A percentile compares a stretch with the other conserved stretches of the same genome.
These are phyloP conservation scores for Cryptococcus hybrid DNA, from an alignment of 1,284 basidiomycete species.

Conservation along the genomic window DNA sequence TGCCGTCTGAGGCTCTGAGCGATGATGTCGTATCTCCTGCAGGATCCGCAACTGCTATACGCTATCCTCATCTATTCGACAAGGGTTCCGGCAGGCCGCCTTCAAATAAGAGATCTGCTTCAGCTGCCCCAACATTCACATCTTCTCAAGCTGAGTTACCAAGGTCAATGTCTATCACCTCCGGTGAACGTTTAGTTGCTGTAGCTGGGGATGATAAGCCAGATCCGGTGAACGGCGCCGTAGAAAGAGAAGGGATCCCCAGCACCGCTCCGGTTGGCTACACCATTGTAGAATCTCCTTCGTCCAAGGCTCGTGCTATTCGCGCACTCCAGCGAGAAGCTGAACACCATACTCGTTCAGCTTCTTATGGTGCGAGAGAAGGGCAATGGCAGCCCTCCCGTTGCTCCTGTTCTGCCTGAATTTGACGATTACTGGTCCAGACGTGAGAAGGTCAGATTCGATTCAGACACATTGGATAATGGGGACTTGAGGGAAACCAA, in stretches of 20 bases:
- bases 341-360: not conserved
- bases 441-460: conserved; percentile 2
- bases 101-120: not conserved
- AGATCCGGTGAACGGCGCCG: not conserved
- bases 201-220: not conserved
- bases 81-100: not conserved
- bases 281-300: conserved; percentile 28
- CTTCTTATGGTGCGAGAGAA: not conserved
- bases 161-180: not conserved
- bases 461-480: not conserved
- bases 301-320: conserved; percentile 26
- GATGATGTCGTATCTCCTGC: not conserved
- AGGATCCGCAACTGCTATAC: not conserved
- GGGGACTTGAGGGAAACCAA: conserved; percentile 6
- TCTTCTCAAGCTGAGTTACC: not conserved
- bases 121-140: not conserved
- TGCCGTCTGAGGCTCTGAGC: not conserved
- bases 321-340: conserved; percentile 18
- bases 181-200: not conserved
- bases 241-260: not conserved
- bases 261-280: not conserved
- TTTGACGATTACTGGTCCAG: conserved; percentile 33
- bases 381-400: conserved; percentile 23
- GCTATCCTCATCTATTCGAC: not conserved
- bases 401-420: conserved; percentile 48